Percentiles rank a stretch among this genome's conserved stretches.
These are phyloP conservation scores for Raphanus sativus DNA, from an alignment of 345 rosid species.

Conservation along the genomic window DNA sequence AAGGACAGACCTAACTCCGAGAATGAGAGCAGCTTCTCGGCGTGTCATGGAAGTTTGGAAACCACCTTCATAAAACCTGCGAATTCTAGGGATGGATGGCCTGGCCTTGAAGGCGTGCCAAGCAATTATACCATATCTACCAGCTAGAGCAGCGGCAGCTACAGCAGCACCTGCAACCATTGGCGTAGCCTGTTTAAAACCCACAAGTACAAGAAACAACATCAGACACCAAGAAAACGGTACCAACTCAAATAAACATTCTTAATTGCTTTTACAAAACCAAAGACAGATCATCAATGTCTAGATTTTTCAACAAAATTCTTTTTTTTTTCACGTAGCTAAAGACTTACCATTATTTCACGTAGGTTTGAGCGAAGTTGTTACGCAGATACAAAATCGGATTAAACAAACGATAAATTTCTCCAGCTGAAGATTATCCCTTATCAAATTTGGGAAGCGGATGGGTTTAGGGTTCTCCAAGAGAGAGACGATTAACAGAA, in stretches of 20 bases:
- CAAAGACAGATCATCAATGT: not conserved
- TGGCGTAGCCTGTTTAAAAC: slow-evolving; percentile 58
- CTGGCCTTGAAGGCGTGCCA: slow-evolving; percentile 89
- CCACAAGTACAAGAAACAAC: not conserved
- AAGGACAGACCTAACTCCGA: slow-evolving; percentile 65
- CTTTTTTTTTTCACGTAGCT: not conserved
- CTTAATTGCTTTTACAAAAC: not conserved
- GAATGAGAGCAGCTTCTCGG: slow-evolving; percentile 86
- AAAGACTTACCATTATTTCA: slow-evolving; percentile 26
- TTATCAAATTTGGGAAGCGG: slow-evolving; percentile 5
- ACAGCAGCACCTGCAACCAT: slow-evolving; percentile 62
- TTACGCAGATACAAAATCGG: not conserved
- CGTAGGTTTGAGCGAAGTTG: not conserved
- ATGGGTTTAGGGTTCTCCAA: slow-evolving; percentile 33
- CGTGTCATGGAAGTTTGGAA: slow-evolving; percentile 73
- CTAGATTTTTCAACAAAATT: not conserved
- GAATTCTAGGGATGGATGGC: slow-evolving; percentile 54
- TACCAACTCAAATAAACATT: slow-evolving; percentile 1
- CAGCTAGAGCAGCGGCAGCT: slow-evolving; percentile 84
- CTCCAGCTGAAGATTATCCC: not conserved
- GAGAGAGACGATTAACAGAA: not conserved
- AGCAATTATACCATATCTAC: slow-evolving; percentile 73
- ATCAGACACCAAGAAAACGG: not conserved
- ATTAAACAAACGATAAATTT: not conserved
- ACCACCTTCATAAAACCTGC: slow-evolving; percentile 82